A percentile compares a stretch with the other conserved stretches of the same genome.
These are phyloP conservation scores for Candida palmyrensis DNA, from an alignment of 805 yeast genomes.

Conservation along the genomic window DNA sequence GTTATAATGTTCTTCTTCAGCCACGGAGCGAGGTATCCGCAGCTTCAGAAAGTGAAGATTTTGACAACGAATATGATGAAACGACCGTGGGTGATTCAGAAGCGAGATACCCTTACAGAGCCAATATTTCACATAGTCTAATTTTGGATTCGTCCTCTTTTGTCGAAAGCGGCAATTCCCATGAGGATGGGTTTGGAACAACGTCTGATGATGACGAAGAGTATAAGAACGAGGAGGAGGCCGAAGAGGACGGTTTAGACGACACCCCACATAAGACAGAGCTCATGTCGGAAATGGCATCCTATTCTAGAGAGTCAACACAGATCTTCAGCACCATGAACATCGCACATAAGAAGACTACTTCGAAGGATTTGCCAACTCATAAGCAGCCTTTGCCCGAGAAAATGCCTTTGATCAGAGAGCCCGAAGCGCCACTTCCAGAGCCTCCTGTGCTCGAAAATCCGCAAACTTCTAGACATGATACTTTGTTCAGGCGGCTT, in stretches of 20 bases:
- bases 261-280: no score
- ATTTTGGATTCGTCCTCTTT: conserved; percentile 20
- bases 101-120: conserved; percentile 1
- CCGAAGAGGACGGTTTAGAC: not conserved
- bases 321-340: conserved; percentile 26
- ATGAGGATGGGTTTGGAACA: not conserved
- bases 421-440: not conserved
- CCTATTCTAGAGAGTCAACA: conserved; percentile 16
- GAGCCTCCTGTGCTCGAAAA: no score
- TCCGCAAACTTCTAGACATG: no score
- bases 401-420: not conserved
- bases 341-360: no score
- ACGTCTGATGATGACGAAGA: conserved; percentile 1
- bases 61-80: conserved; percentile 3
- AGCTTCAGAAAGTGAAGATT: not conserved
- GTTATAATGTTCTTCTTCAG: not conserved
- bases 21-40: no score
- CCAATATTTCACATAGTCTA: conserved; percentile 9
- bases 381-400: not conserved
- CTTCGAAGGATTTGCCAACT: no score
- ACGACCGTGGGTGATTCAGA: conserved; percentile 4
- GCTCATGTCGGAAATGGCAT: no score
- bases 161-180: conserved; percentile 10
- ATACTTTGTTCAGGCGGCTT: conserved; percentile 20
- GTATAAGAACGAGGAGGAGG: not conserved